Evolutionary conservation across 176 grass and related monocot genomes (phyloP), one percentile per base, ranked within the genome.

Genomic region (Neostapfia colusana): DNA sequence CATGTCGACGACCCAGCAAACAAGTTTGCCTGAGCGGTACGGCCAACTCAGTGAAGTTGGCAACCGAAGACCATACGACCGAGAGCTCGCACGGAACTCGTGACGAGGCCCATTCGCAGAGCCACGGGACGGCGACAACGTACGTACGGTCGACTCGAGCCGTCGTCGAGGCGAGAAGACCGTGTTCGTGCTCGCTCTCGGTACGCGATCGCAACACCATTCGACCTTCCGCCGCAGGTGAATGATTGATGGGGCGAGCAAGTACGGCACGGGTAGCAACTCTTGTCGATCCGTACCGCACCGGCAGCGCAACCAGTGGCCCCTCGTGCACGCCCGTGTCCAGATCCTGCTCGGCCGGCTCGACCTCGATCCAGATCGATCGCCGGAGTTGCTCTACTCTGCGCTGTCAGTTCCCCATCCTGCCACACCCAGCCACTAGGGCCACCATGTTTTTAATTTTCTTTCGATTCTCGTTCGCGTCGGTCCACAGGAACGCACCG

Each of bases 221-320:
- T 8, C 20, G 36, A 59, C 56, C 59, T 10, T 38, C 67, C 12
- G 57, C 59, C 21, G 46, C 57, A 17, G 61, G 74, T 49, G 74
- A 38, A 63, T 83, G 85, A 83, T 88, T n/a, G 51, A 54, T 10
- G 20, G 7, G 74, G 56, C 26, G 75, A 83, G 69, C 69, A 56
- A 79, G 75, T 69, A 88, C 75, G 80, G 34, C 80, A 43, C 17
- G 53, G 54, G 59, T 69, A 38, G 55, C 79, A 67, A 67, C 60
- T 42, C 67, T 77, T 31, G 68, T 62, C n/a, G n/a, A n/a, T n/a
- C 80, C 85, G 31, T 31, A 31, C 31, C 3, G 81, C 83, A 69
- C 69, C n/a, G 66, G 38, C 72, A 36, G 54, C 50, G 20, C 54
- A 36, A 71, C 31, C 72, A 31, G 72, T 31, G 42, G 58, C 58